These are phyloP conservation scores for Tolypocladium endophyticum DNA, from an alignment of 2,329 filamentous ascomycete species.

Conservation along the genomic window DNA sequence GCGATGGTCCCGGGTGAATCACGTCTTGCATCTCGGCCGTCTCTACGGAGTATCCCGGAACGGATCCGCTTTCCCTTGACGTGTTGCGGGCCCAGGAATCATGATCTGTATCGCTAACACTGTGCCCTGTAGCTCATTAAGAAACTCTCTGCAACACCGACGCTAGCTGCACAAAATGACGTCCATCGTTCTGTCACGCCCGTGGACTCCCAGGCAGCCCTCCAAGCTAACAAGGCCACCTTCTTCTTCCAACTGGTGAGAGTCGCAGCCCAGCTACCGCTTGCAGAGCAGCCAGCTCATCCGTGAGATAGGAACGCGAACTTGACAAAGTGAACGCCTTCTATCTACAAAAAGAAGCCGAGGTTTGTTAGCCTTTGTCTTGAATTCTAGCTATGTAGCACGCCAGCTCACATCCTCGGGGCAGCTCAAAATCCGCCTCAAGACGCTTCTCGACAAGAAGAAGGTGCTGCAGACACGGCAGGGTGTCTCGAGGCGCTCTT, in stretches of 20 bases:
- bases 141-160: constrained; percentile 86
- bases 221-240: constrained; percentile 95
- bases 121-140: constrained; percentile 72
- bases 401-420: not conserved
- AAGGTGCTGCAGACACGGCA: constrained; percentile 75
- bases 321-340: constrained; percentile 98
- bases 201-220: constrained; percentile 71
- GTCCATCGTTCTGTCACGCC: constrained; percentile 32
- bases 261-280: not conserved
- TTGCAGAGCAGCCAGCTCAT: not conserved
- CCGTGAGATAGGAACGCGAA: constrained; percentile 68
- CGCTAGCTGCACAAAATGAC: constrained; percentile 67
- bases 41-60: not conserved
- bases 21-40: not conserved
- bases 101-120: not conserved
- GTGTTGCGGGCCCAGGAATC: not conserved
- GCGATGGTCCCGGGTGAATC: not conserved
- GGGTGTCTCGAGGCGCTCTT: constrained; percentile 74
- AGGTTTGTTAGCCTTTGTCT: constrained; percentile 46
- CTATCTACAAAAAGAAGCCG: constrained; percentile 94
- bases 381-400: not conserved
- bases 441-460: constrained; percentile 92
- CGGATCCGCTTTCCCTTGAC: not conserved
- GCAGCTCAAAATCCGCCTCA: constrained; percentile 85
- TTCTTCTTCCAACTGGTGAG: constrained; percentile 96